A percentile compares a stretch with the other conserved stretches of the same genome.
phyloP scores from a whole-genome alignment of 1,284 basidiomycete species.

The Schizophyllum amplum region DNA sequence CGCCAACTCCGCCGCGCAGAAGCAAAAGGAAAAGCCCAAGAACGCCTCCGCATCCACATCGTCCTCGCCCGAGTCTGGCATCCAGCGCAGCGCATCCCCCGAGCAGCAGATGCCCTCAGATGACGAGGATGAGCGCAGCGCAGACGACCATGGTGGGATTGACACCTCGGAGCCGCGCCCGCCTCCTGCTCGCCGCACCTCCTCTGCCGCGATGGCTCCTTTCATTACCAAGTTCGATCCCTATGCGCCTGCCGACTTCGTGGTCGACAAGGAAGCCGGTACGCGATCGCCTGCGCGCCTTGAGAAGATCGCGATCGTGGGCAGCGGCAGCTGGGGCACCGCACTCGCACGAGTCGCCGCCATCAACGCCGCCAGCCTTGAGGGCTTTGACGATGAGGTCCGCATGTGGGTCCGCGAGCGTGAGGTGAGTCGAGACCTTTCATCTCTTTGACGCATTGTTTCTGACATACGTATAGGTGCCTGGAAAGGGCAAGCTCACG shows the following conservation, averaged over 20 bases:
- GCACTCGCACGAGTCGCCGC: slow-evolving; percentile 15
- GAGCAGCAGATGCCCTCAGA: slow-evolving; percentile 7
- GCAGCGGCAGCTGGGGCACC: slow-evolving; percentile 16
- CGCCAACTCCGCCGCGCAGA: slow-evolving; percentile 8
- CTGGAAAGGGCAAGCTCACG: slow-evolving; percentile 13
- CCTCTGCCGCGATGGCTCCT: slow-evolving; percentile 13
- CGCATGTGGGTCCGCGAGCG: slow-evolving; percentile 15
- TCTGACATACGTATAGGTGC: slow-evolving; percentile 5
- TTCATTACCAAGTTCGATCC: slow-evolving; percentile 14
- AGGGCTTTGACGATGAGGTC: slow-evolving; percentile 14
- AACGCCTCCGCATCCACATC: slow-evolving; percentile 1
- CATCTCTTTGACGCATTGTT: not conserved
- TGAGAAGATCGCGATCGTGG: slow-evolving; percentile 13
- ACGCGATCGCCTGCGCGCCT: slow-evolving; percentile 5
- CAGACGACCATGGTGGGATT: not conserved
- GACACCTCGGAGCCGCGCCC: slow-evolving; percentile 3
- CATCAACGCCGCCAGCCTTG: slow-evolving; percentile 12
- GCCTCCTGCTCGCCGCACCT: slow-evolving; percentile 10
- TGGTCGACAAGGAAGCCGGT: slow-evolving; percentile 8
- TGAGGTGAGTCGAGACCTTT: slow-evolving; percentile 9
- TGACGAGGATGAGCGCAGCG: slow-evolving; percentile 6
- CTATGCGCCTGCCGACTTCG: slow-evolving; percentile 10
- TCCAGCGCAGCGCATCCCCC: not conserved
- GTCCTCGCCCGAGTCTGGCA: not conserved
- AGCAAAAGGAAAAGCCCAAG: slow-evolving; percentile 3